Evolutionary conservation across 2,329 filamentous ascomycete species (phyloP), one percentile per base, ranked within the genome.

Genomic region (Pestalotiopsis sp.): DNA sequence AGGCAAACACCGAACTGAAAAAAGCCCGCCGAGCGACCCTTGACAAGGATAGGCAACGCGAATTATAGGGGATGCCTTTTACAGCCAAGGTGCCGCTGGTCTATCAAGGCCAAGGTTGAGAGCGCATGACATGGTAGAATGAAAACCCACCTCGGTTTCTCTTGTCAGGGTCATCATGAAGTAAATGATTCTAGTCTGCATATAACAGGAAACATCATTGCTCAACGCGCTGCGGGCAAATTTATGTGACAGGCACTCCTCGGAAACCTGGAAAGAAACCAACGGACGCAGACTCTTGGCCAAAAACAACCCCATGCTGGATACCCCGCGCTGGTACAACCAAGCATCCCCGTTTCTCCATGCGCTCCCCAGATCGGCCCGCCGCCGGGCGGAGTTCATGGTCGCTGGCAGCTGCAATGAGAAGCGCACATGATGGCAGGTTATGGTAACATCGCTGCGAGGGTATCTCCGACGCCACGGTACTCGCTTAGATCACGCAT

Each of bases 331-430:
- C 41, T 23, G 7, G 14, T 9, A n/a, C 23, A 25, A 17, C 63
- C 25, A 17, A 31, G 7, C 23, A 2, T 17, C 4, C 6, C 45
- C 45, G 3, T 17, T 36, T 31, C 67, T 58, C 67, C 63, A 69
- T 25, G 17, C 17, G n/a, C 52, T 67, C 67, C 64, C 67, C 63
- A 69, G 66, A 39, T 69, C 63, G 67, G 63, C 45, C 68, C 64
- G 63, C 57, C 64, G 23, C 27, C 27, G n/a, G 14, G 36, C 41
- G 27, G 56, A 58, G 31, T 56, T 31, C 20, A 56, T 59, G 12
- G 41, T 65, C 31, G 57, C 52, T 59, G 12, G 41, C 61, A 20
- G 57, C 52, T 59, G 23, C 31, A 0, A 12, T 36, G 25, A 52
- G 59, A 45, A 41, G 72, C 25, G 69, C 68, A 57, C 45, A 45